Evolutionary conservation across 2,329 filamentous ascomycete species (phyloP).

Genomic region (Cercospora sojina): DNA sequence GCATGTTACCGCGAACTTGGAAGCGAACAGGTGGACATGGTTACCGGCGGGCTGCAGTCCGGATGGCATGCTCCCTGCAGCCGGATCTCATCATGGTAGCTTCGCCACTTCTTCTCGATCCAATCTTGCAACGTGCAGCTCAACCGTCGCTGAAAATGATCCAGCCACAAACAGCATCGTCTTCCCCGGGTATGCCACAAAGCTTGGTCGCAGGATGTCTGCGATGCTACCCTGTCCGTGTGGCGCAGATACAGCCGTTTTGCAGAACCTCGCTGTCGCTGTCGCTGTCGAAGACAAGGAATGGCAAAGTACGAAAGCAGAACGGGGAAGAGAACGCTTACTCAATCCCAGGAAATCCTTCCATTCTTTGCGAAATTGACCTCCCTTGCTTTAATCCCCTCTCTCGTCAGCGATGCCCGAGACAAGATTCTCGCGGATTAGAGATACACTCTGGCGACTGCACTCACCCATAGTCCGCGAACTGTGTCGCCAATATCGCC

Average conservation of each 20-base stretch:
- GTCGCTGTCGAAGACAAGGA: background rate
- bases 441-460: background rate
- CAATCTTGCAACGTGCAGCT: background rate
- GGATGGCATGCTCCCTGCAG: background rate
- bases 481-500: slow-evolving; percentile 83
- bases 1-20: background rate
- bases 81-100: background rate
- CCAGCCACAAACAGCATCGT: background rate
- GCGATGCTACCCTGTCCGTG: background rate
- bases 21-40: background rate
- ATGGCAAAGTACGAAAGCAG: background rate
- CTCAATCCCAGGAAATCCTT: slow-evolving; percentile 71
- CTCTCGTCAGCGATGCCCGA: background rate
- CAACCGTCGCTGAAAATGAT: background rate
- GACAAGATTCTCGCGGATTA: too few relatives aligned
- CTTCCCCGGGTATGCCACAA: background rate
- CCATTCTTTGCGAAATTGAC: slow-evolving; percentile 72
- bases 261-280: background rate
- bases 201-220: background rate
- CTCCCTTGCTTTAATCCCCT: slow-evolving; percentile 67
- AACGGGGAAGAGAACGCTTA: slow-evolving; percentile 56
- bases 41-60: background rate
- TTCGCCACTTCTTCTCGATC: background rate
- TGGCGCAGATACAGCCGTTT: background rate
- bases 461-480: slow-evolving; percentile 67